Evolutionary conservation across 2,329 filamentous ascomycete genomes (phyloP), one percentile per base, ranked within the genome.

Genomic region (Talaromyces verruculosus): DNA sequence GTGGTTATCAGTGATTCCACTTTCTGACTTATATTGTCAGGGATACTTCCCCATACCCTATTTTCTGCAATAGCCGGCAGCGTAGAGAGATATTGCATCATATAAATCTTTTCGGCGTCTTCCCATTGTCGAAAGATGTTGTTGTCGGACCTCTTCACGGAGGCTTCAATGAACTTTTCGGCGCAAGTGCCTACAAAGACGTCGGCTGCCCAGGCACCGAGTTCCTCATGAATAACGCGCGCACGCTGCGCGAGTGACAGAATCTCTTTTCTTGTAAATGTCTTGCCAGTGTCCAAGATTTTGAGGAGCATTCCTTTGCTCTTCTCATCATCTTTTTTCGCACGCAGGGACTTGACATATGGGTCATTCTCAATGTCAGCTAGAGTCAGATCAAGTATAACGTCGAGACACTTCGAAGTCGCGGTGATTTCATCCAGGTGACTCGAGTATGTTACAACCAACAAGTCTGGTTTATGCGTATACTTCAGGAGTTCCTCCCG

Each of bases 201-300:
- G 59, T 93, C 88, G 0, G 85, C 84, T 1, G 89, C 89, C 89
- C 89, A 93, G 1, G 80, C 69, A 0, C 91, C 91, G 3, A 93
- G 81, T 55, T 90, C 84, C 2, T 73, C 69, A 25, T 80, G 80
- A 1, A 93, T 81, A 15, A 83, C 81, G 0, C 68, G 57, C 13
- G 84, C 81, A 37, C 84, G 85, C 1, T 79, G 78, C 51, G 80
- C 79, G 7, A 93, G 82, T 0, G 79, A 78, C 63, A 79, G 83
- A 69, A 93, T 77, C 68, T 91, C 85, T 28, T 80, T 80, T 41
- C 82, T 83, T 35, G 81, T 78, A 25, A 72, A 75, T 0, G 80
- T 81, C 39, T 77, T 75, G 0, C 74, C 68, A 11, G 72, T 73
- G 10, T 61, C n/a, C 1, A 78, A 55, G 8, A 73, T 68, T 11